Base-by-base conservation (phyloP, 805 yeast genomes). In the Zygoascus biomembranicola region DNA sequence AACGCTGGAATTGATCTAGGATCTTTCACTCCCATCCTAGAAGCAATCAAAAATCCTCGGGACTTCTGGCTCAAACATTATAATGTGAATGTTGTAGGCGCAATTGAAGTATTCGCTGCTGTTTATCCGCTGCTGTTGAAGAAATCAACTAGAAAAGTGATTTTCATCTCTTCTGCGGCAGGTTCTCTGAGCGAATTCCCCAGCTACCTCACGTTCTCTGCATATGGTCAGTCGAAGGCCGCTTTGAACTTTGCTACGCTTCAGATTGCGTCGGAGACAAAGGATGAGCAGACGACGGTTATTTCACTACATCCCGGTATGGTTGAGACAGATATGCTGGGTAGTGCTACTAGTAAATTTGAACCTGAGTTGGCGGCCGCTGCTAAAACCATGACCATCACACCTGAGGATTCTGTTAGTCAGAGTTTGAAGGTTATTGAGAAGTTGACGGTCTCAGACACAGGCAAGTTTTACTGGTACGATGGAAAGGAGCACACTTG, bases 281-380 rank as follows among this genome's bases (percentile, higher is more conserved):
- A 51, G 14, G 47, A 47, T 3, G 65, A 67, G 45, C 67, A 62
- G 1, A 68, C 64, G 53, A 63, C 60, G 10, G 63, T 68, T 32
- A 57, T 70, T 20, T 57, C 71, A 3, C 14, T 72, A 13, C 72
- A 71, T 47, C 78, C 78, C 0, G 77, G 77, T 28, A 23, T 64
- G 10, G 76, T 74, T 6, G n/a, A 50, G 8, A 69, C 73, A 42
- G 73, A 70, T 23, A 37, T 23, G 47, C 14, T 8, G 5, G 23
- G 10, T 2, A 35, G 43, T 2, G 28, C 10, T 39, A n/a, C n/a
- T n/a, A n/a, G n/a, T n/a, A n/a, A n/a, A n/a, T 23, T 32, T 13
- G 19, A 37, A 26, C 52, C 51, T 5, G 50, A 48, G 14, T 49
- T 44, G 14, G 43, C n/a, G 19, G 32, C 47, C 20, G 51, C 43